Evolutionary conservation across 108 stramenopile species (phyloP).

Genomic region (Phaeodactylum tricornutum): DNA sequence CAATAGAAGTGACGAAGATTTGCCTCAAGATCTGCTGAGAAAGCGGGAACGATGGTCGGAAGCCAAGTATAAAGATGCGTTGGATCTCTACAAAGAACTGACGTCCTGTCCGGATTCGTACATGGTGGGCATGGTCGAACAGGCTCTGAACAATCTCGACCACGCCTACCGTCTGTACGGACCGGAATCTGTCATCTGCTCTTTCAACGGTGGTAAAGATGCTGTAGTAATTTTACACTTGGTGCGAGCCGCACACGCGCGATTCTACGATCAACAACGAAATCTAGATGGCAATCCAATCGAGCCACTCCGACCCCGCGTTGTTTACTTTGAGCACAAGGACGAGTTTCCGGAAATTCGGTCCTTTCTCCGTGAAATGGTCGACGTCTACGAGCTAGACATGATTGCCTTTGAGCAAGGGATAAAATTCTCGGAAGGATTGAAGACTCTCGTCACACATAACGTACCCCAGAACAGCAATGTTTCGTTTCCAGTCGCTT

Average conservation of each 20-base stretch:
- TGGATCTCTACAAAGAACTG: constrained; percentile 47
- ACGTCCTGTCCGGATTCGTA: constrained; percentile 46
- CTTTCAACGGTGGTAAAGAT: constrained; percentile 99
- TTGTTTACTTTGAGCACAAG: constrained; percentile 70
- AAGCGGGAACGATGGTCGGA: constrained; percentile 44
- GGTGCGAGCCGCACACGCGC: constrained; percentile 82
- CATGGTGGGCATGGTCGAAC: constrained; percentile 35
- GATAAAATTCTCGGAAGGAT: constrained; percentile 44
- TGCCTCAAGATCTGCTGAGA: too few species aligned
- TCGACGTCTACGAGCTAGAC: constrained; percentile 74
- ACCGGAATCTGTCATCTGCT: constrained; percentile 57
- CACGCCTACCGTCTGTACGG: constrained; percentile 82
- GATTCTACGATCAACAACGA: constrained; percentile 25
- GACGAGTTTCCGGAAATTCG: constrained; percentile 76
- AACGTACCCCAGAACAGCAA: neutral
- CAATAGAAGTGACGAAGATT: too few species aligned
- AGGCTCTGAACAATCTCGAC: constrained; percentile 54
- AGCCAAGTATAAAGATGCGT: constrained; percentile 39
- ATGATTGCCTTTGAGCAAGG: constrained; percentile 77
- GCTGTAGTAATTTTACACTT: constrained; percentile 93
- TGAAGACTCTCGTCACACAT: constrained; percentile 44
- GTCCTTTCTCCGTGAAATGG: constrained; percentile 46
- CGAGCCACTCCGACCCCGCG: constrained; percentile 42
- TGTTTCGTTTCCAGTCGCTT: constrained; percentile 59
- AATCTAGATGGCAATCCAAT: constrained; percentile 26